Conservation (phyloP, 108 stramenopile genomes). For the Chaetoceros muelleri region DNA sequence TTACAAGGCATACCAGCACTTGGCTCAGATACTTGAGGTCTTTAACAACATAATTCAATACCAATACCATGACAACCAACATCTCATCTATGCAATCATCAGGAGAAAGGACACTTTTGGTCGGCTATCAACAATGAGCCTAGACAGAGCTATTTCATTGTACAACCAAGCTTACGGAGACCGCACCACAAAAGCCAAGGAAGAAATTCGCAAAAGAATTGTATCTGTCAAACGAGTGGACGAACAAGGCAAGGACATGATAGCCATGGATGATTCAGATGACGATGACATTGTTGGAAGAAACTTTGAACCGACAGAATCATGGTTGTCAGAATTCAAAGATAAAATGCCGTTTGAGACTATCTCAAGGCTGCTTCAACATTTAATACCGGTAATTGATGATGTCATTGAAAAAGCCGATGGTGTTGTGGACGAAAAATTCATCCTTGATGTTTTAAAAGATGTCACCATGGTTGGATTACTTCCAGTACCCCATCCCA, state of each 20-base stretch:
- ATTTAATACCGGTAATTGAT: constrained; percentile 92
- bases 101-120: constrained; percentile 78
- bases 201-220: constrained; percentile 31
- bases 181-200: constrained; percentile 48
- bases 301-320: constrained; percentile 68
- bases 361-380: constrained; percentile 78
- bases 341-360: constrained; percentile 85
- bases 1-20: constrained; percentile 82
- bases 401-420: constrained; percentile 57
- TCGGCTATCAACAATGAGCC: constrained; percentile 59
- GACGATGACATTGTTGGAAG: constrained; percentile 19
- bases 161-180: constrained; percentile 70
- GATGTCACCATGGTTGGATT: constrained; percentile 90
- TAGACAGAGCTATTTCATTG: constrained; percentile 58
- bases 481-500: constrained; percentile 94
- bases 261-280: constrained; percentile 21
- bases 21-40: constrained; percentile 87
- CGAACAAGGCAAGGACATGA: constrained; percentile 46
- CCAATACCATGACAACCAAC: constrained; percentile 93
- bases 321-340: constrained; percentile 83
- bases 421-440: constrained; percentile 81
- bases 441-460: constrained; percentile 77
- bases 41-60: constrained; percentile 99
- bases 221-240: constrained; percentile 29
- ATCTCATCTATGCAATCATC: constrained; percentile 95